Percentiles rank a stretch among this genome's conserved stretches.
Evolutionary conservation across 2,329 filamentous ascomycete genomes (phyloP).

Genomic region (Aspergillus sp.): DNA sequence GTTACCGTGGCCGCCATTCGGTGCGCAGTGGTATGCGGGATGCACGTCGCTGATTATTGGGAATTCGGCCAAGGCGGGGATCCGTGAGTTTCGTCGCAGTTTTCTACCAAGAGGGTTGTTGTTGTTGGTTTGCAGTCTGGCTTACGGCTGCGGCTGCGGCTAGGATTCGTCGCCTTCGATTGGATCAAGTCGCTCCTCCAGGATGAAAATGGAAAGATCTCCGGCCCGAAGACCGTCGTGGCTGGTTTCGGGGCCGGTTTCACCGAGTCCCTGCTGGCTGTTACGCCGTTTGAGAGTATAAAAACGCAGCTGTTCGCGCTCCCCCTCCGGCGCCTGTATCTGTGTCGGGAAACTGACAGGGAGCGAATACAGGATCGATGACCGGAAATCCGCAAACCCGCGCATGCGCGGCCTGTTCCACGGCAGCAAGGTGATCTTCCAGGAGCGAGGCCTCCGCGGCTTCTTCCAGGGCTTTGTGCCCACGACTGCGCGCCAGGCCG

Average conservation of each 20-base stretch:
- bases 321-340: conserved; percentile 1
- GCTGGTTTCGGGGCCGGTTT: conserved; percentile 91
- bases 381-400: conserved; percentile 76
- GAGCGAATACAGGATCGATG: conserved; percentile 85
- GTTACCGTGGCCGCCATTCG: conserved; percentile 90
- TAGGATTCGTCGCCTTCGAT: conserved; percentile 91
- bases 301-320: conserved; percentile 74
- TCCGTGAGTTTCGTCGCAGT: conserved; percentile 51
- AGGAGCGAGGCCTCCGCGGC: conserved; percentile 76
- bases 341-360: no score
- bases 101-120: not conserved
- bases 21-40: conserved; percentile 90
- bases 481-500: conserved; percentile 86
- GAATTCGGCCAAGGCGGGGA: conserved; percentile 92
- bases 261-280: conserved; percentile 84
- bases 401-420: conserved; percentile 88
- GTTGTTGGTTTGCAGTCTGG: no score
- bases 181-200: conserved; percentile 77
- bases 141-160: no score
- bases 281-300: conserved; percentile 95
- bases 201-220: conserved; percentile 78
- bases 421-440: conserved; percentile 74
- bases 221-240: conserved; percentile 80
- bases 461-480: conserved; percentile 98
- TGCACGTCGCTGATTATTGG: conserved; percentile 96